phyloP scores from a whole-genome alignment of 257 asterid species.

The Striga asiatica region DNA sequence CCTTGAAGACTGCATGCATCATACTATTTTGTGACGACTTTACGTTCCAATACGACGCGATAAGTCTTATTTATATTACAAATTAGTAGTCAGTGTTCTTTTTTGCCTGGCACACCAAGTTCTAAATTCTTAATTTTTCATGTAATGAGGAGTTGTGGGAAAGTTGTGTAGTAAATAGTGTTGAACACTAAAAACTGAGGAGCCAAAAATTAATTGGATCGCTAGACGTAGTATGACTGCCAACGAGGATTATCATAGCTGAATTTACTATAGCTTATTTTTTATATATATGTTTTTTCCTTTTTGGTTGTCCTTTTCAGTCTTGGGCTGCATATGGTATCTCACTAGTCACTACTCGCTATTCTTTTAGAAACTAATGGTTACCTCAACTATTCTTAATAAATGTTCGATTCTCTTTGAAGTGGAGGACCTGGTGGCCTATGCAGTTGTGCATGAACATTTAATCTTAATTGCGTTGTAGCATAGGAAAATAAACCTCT shows the following conservation, averaged over 20 bases:
- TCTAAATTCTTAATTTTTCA: not conserved
- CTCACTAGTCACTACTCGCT: too few relatives aligned
- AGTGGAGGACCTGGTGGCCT: not conserved
- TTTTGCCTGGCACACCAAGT: not conserved
- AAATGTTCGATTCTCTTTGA: not conserved
- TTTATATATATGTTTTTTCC: too few relatives aligned
- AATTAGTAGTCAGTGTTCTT: not conserved
- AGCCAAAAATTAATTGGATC: too few relatives aligned
- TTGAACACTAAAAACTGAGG: not conserved
- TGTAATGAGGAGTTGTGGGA: not conserved
- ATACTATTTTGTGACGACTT: constrained; percentile 7
- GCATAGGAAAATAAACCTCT: not conserved
- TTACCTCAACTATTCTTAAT: too few relatives aligned
- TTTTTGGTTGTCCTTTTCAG: too few relatives aligned
- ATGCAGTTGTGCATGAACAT: not conserved
- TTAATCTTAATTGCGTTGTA: not conserved
- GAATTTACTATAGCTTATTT: too few relatives aligned
- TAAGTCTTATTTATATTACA: not conserved
- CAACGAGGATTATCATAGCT: too few relatives aligned
- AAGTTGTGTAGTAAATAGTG: not conserved
- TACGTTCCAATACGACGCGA: not conserved
- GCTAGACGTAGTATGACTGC: too few relatives aligned
- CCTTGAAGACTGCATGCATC: not conserved
- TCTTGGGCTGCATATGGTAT: too few relatives aligned
- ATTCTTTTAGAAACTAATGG: too few relatives aligned